Percentiles rank a stretch among this genome's conserved stretches.
These are phyloP conservation scores for Ceraceosorus guamensis DNA, from an alignment of 1,284 basidiomycete genomes.

Conservation along the genomic window DNA sequence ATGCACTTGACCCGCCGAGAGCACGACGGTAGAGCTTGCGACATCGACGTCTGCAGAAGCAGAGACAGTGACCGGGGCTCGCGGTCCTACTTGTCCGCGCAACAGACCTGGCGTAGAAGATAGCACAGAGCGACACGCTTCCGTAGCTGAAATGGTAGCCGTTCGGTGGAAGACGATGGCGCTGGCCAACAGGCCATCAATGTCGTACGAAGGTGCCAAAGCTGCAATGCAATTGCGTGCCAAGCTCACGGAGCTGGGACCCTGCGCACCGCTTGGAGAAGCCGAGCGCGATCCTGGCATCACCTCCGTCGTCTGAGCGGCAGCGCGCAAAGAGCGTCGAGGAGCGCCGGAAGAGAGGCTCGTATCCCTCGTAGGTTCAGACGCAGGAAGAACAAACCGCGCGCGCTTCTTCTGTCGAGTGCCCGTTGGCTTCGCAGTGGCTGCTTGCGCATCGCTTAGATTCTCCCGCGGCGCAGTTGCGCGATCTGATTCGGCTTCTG, in stretches of 20 bases:
- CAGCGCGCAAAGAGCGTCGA: no score
- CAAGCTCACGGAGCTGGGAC: no score
- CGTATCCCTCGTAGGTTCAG: no score
- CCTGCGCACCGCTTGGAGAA: no score
- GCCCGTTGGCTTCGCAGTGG: no score
- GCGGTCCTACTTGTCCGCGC: constrained; percentile 32
- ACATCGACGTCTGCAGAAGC: background rate
- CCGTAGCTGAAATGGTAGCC: constrained; percentile 42
- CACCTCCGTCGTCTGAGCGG: no score
- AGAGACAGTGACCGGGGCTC: background rate
- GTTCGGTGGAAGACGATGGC: constrained; percentile 47
- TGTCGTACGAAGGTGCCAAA: constrained; percentile 41
- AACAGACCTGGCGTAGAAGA: constrained; percentile 37
- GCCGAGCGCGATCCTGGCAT: background rate
- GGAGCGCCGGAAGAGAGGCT: no score
- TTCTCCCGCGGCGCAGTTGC: no score
- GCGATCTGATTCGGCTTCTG: no score
- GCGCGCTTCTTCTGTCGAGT: no score
- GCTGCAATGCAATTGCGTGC: constrained; percentile 23
- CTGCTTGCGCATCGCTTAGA: no score
- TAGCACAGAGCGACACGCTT: constrained; percentile 41
- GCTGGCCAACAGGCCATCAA: constrained; percentile 42
- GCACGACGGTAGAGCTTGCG: background rate
- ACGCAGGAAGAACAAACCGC: no score
- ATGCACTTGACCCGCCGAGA: constrained; percentile 7